phyloP scores from a whole-genome alignment of 2,329 filamentous ascomycete species.

The Verticillium albo-atrum region DNA sequence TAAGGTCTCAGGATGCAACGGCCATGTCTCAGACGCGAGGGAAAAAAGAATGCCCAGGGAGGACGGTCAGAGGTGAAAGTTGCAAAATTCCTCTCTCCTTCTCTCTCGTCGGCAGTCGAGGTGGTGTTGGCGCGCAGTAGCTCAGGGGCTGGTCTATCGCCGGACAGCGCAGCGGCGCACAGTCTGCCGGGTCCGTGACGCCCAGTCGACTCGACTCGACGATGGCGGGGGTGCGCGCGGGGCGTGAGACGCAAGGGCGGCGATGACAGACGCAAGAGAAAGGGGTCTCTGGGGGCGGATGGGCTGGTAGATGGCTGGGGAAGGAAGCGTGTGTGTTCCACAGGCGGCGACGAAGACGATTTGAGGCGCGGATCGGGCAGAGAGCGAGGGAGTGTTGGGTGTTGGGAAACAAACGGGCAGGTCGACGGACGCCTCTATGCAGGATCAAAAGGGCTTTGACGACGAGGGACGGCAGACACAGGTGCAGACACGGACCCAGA shows the following conservation, averaged over 20 bases:
- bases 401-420: not conserved
- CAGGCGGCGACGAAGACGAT: not conserved
- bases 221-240: not conserved
- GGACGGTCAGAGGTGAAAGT: not conserved
- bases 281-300: not conserved
- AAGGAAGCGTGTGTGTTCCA: not conserved
- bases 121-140: not conserved
- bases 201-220: not conserved
- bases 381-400: not conserved
- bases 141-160: not conserved
- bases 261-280: not conserved
- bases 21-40: not conserved
- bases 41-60: not conserved
- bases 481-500: not conserved
- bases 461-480: not conserved
- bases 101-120: not conserved
- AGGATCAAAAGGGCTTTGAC: not conserved
- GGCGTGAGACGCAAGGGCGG: not conserved
- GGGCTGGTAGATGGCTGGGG: not conserved
- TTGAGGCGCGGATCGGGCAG: not conserved
- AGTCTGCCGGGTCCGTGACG: not conserved
- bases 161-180: not conserved
- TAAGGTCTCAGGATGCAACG: conserved; percentile 2
- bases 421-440: not conserved
- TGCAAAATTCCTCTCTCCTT: not conserved